Conservation (phyloP, 805 yeast genomes). For the Cyberlindnera petersonii region DNA sequence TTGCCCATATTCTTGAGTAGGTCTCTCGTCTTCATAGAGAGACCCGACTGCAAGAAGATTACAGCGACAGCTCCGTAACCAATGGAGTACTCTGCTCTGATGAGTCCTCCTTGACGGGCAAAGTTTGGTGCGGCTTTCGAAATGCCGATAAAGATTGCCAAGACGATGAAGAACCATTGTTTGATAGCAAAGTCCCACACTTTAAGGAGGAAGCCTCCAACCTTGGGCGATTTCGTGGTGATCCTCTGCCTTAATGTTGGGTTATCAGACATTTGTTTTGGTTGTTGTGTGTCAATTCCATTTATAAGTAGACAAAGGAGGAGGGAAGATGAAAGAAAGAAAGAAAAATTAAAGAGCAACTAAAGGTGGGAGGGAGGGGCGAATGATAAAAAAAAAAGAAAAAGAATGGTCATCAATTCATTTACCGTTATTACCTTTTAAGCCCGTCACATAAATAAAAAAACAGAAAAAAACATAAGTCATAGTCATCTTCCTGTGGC, state of each 20-base stretch:
- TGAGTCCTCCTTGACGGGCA: conserved; percentile 78
- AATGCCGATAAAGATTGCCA: conserved; percentile 70
- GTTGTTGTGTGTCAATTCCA: no score
- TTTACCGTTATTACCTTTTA: no score
- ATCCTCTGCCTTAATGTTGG: conserved; percentile 2
- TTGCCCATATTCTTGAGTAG: conserved; percentile 59
- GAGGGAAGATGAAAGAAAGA: no score
- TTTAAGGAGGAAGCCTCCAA: conserved; percentile 10
- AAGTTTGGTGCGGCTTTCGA: conserved; percentile 79
- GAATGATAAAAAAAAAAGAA: no score
- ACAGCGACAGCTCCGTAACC: conserved; percentile 85
- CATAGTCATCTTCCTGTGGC: no score
- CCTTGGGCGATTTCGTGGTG: conserved; percentile 5
- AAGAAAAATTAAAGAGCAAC: no score
- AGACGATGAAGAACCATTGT: conserved; percentile 74
- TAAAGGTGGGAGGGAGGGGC: no score
- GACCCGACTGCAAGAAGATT: conserved; percentile 77
- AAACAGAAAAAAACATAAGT: no score
- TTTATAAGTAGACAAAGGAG: no score
- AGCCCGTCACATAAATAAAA: no score
- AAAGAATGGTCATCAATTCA: no score
- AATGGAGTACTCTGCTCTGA: conserved; percentile 70
- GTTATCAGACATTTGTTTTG: no score
- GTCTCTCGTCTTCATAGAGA: conserved; percentile 66
- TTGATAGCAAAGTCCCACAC: conserved; percentile 20